Evolutionary conservation across 176 grass and related monocot species (phyloP).

Genomic region (Eragrostis nindensis): DNA sequence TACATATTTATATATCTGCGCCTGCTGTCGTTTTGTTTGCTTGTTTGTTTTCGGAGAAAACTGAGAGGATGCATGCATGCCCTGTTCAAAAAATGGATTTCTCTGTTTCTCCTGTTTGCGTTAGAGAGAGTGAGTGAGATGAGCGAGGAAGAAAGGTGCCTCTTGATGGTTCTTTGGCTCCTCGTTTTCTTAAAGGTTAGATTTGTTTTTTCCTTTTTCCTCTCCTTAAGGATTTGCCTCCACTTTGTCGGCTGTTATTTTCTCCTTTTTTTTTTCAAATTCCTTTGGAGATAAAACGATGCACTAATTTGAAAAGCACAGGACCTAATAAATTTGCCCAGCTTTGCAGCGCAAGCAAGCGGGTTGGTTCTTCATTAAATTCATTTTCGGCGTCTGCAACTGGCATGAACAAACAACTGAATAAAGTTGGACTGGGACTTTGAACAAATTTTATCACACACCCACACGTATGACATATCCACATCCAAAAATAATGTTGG

Average conservation of each 20-base stretch:
- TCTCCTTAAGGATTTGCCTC: background rate
- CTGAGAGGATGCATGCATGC: background rate
- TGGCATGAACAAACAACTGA: background rate
- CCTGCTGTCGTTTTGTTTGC: background rate
- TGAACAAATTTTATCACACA: slow-evolving; percentile 33
- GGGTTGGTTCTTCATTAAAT: background rate
- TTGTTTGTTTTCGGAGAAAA: background rate
- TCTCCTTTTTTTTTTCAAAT: background rate
- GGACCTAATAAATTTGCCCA: slow-evolving; percentile 12
- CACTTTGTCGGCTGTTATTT: background rate
- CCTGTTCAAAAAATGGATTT: background rate
- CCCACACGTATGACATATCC: background rate
- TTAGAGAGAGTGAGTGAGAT: background rate
- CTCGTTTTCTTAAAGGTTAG: background rate
- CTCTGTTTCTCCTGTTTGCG: background rate
- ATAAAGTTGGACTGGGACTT: slow-evolving; percentile 7
- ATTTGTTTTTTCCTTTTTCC: background rate
- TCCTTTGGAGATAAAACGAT: background rate
- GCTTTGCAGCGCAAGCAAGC: background rate
- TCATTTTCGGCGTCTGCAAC: background rate
- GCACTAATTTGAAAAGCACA: background rate
- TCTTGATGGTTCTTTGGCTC: background rate
- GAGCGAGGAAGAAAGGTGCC: background rate
- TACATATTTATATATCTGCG: slow-evolving; percentile 17
- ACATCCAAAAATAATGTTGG: slow-evolving; percentile 35